Evolutionary conservation across 208 protist species (phyloP).

Genomic region (Novymonas esmeraldas): DNA sequence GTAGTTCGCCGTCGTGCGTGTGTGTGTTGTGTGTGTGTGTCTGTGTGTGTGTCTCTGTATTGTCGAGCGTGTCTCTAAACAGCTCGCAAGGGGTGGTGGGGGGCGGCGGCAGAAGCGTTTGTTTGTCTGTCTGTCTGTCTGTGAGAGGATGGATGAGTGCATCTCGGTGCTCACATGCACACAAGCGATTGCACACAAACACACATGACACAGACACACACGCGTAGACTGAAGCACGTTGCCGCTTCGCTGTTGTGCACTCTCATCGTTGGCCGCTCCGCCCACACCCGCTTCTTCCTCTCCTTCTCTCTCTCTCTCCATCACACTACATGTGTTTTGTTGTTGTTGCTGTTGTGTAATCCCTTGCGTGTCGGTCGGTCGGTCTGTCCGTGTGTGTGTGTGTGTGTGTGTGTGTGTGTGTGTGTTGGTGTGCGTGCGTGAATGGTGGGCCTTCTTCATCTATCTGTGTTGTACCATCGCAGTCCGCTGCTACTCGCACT

Average conservation of each 20-base stretch:
- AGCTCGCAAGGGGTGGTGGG: too few species aligned
- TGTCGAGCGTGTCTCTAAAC: not conserved
- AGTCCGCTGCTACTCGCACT: not conserved
- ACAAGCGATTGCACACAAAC: too few species aligned
- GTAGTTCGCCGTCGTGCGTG: too few species aligned
- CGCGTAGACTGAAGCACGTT: too few species aligned
- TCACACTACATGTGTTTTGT: not conserved
- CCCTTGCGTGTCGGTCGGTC: not conserved
- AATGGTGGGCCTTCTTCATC: not conserved
- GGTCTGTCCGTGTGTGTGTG: not conserved
- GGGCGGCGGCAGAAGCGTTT: not conserved
- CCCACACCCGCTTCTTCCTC: constrained; percentile 4
- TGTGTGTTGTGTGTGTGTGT: too few species aligned
- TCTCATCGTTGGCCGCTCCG: not conserved
- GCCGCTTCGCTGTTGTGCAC: not conserved
- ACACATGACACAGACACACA: constrained; percentile 1
- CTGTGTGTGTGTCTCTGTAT: not conserved
- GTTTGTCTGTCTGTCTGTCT: not conserved
- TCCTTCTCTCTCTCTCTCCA: constrained; percentile 2
- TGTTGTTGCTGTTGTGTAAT: not conserved
- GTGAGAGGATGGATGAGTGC: not conserved
- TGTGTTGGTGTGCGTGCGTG: constrained; percentile 3
- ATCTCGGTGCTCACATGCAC: not conserved
- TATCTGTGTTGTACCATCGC: not conserved
- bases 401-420: constrained; percentile 7